These are phyloP conservation scores for Phytophthora macrochlamydospora DNA, from an alignment of 352 stramenopile species.

Conservation along the genomic window DNA sequence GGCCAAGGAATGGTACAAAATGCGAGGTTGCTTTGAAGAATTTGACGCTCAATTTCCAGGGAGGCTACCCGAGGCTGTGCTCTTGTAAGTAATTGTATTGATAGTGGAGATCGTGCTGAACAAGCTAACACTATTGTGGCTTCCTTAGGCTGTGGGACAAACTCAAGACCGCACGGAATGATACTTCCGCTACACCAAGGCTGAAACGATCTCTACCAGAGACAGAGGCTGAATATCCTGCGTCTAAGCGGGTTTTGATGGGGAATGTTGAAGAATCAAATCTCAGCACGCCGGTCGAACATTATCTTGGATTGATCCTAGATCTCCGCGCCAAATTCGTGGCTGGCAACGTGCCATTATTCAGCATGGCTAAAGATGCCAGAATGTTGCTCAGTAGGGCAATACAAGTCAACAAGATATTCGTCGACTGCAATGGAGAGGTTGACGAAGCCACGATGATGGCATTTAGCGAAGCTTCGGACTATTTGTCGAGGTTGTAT, in stretches of 20 bases:
- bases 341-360: neutral
- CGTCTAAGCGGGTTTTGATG: neutral
- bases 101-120: neutral
- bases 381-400: neutral
- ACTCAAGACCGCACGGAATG: neutral
- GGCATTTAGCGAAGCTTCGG: neutral
- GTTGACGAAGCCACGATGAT: neutral
- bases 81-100: neutral
- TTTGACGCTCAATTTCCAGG: neutral
- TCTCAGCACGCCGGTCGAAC: neutral
- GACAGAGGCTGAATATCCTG: neutral
- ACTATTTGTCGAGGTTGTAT: neutral
- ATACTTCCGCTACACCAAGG: neutral
- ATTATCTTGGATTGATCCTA: neutral
- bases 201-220: neutral
- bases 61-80: neutral
- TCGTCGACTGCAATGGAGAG: neutral
- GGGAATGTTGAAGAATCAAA: neutral
- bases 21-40: neutral
- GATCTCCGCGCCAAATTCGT: neutral
- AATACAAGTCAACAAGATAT: neutral
- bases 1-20: neutral
- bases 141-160: neutral
- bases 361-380: neutral
- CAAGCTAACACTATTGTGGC: neutral